phyloP scores from a whole-genome alignment of 208 protist genomes.

The Leishmania amazonensis region DNA sequence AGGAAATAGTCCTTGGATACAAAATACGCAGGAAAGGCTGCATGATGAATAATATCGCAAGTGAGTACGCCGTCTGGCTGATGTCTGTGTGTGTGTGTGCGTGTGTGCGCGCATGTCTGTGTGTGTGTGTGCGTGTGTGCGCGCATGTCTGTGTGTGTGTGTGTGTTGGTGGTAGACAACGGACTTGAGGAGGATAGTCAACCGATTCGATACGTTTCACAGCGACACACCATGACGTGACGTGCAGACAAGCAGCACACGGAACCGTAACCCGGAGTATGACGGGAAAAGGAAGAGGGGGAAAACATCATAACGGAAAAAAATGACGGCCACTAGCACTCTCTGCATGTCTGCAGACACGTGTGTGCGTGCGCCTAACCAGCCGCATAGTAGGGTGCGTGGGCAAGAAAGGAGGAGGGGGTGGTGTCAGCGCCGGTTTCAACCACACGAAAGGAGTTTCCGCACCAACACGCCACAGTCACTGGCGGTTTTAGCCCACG shows the following conservation, averaged over 20 bases:
- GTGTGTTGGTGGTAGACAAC: background rate
- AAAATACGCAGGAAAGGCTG: no score
- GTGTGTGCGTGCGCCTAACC: background rate
- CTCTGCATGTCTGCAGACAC: background rate
- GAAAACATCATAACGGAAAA: background rate
- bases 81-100: no score
- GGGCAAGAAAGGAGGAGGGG: background rate
- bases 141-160: background rate
- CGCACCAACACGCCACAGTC: background rate
- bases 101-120: no score
- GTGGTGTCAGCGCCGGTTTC: background rate
- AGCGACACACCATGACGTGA: background rate
- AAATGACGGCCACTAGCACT: background rate
- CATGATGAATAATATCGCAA: no score
- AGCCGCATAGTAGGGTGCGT: background rate
- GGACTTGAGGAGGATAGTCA: background rate
- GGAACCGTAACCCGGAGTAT: background rate
- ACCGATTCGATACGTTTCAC: background rate
- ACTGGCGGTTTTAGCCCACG: background rate
- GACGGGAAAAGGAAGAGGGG: background rate
- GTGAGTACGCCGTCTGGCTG: no score
- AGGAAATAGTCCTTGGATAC: no score
- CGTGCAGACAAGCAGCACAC: background rate
- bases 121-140: background rate
- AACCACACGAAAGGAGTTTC: background rate